Evolutionary conservation across 164 flowering plant species (phyloP).

Genomic region (Nymphaea thermarum): DNA sequence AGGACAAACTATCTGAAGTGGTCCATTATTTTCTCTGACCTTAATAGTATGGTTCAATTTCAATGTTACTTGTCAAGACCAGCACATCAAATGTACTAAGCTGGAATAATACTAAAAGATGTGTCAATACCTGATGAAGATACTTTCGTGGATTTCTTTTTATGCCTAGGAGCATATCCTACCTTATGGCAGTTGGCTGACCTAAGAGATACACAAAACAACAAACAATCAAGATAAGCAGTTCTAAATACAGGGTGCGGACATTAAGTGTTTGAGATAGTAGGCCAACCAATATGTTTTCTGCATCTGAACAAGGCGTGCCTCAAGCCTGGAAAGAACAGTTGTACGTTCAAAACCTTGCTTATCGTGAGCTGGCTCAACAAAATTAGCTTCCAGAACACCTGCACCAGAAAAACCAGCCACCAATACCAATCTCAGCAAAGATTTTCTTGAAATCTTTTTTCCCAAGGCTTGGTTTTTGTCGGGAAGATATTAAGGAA

Average conservation of each 20-base stretch:
- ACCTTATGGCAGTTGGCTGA: constrained; percentile 39
- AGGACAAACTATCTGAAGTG: neutral
- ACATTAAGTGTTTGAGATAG: neutral
- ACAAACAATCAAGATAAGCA: neutral
- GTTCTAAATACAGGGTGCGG: neutral
- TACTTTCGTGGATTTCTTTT: constrained; percentile 14
- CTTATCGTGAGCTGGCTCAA: constrained; percentile 98
- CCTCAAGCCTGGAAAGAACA: constrained; percentile 78
- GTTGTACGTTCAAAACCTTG: constrained; percentile 97
- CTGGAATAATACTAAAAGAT: neutral
- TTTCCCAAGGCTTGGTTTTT: too few relatives aligned
- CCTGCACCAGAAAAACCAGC: constrained; percentile 25
- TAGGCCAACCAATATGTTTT: constrained; percentile 64
- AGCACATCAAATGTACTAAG: neutral
- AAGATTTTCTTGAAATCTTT: too few relatives aligned
- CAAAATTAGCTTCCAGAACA: constrained; percentile 94
- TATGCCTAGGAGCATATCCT: constrained; percentile 64
- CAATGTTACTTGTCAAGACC: neutral
- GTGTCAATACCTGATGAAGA: constrained; percentile 24
- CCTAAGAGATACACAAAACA: constrained; percentile 25
- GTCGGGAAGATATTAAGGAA: too few relatives aligned
- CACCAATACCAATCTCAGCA: neutral
- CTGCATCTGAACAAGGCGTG: constrained; percentile 54
- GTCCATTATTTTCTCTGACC: neutral
- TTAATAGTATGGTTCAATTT: neutral